phyloP scores from a whole-genome alignment of 306 rosid genomes.

The Rosa lucieae region DNA sequence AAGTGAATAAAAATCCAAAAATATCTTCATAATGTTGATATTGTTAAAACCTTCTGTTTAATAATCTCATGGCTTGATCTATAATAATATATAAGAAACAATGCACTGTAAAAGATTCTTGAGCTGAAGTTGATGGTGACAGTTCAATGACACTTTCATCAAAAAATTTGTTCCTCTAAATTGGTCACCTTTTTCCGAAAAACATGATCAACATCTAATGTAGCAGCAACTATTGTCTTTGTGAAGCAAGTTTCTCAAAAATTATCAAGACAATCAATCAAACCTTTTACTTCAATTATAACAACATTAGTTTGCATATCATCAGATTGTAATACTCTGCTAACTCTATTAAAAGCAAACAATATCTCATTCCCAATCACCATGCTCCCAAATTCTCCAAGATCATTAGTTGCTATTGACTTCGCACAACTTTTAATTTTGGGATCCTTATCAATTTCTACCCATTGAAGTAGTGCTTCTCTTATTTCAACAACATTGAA shows the following conservation, averaged over 20 bases:
- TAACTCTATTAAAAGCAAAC: neutral
- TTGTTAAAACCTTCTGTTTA: constrained; percentile 2
- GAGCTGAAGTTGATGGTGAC: neutral
- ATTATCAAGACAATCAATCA: neutral
- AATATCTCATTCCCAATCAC: neutral
- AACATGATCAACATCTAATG: neutral
- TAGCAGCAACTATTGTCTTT: neutral
- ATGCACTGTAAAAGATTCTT: neutral
- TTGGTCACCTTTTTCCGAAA: neutral
- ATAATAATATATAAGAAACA: neutral
- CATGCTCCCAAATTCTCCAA: constrained; percentile 1
- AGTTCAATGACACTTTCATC: neutral
- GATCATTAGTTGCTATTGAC: neutral
- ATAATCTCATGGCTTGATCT: constrained; percentile 1
- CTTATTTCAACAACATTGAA: neutral
- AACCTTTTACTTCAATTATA: neutral
- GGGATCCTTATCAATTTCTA: neutral
- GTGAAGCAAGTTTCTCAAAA: neutral
- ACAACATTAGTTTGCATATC: neutral
- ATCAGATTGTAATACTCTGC: neutral
- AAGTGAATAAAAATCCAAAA: neutral
- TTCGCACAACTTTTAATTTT: neutral
- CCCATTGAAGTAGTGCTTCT: neutral
- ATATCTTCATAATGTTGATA: neutral
- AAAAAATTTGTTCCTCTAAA: neutral